Percentiles rank a stretch among this genome's conserved stretches.
Evolutionary conservation across 192 early-diverging fungal species (phyloP).

Genomic region (Dissophora ornata): DNA sequence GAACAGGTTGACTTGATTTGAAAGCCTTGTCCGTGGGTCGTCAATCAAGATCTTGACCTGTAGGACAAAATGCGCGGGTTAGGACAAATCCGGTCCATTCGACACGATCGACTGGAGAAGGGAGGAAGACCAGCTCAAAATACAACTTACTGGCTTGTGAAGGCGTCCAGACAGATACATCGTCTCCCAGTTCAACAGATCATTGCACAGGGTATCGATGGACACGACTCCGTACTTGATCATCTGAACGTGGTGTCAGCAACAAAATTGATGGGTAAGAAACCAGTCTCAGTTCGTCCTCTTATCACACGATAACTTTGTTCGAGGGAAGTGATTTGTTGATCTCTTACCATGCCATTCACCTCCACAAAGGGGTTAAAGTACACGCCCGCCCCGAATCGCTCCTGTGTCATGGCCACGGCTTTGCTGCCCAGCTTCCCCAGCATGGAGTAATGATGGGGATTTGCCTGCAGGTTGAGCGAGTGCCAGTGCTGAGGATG

Average conservation of each 20-base stretch:
- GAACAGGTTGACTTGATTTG: constrained; percentile 87
- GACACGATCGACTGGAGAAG: neutral
- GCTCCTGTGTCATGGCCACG: constrained; percentile 82
- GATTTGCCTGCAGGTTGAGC: constrained; percentile 93
- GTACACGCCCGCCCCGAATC: constrained; percentile 91
- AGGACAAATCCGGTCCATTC: too few relatives aligned
- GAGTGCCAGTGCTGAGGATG: constrained; percentile 98
- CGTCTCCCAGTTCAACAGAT: constrained; percentile 94
- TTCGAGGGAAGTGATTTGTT: too few relatives aligned
- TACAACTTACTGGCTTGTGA: constrained; percentile 92
- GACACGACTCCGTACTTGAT: constrained; percentile 98
- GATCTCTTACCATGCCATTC: constrained; percentile 77
- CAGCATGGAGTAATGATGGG: constrained; percentile 90
- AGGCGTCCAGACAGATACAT: constrained; percentile 96
- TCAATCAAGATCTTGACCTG: constrained; percentile 82
- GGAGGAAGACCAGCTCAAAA: too few relatives aligned
- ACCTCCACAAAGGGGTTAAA: constrained; percentile 95
- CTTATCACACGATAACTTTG: too few relatives aligned
- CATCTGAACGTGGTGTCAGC: constrained; percentile 41
- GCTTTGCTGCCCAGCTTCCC: constrained; percentile 77
- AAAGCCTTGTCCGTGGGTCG: constrained; percentile 78
- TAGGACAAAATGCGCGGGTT: neutral
- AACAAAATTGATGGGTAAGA: too few relatives aligned
- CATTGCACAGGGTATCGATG: constrained; percentile 86
- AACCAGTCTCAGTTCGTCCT: too few relatives aligned